Evolutionary conservation across 306 rosid species (phyloP), one percentile per base, ranked within the genome.

Genomic region (Acacia acuminata): DNA sequence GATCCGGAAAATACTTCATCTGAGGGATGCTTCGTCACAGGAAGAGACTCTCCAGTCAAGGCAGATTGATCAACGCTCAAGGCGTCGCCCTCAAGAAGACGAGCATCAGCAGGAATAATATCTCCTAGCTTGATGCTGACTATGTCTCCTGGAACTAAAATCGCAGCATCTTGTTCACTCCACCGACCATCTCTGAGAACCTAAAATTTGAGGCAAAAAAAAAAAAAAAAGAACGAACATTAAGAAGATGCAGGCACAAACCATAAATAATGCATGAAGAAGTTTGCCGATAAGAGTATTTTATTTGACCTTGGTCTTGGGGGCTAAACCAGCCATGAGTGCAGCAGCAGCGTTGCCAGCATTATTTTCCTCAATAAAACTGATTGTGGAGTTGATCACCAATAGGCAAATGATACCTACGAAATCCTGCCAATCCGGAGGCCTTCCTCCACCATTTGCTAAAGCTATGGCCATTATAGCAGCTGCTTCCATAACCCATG

Each of bases 401-500:
- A 96, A 83, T 0, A 96, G 89, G 72, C 89, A 85, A 77, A 88
- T 84, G 67, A 96, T 93, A 69, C 99, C 99, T 1, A 96, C 94
- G 77, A 92, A 96, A 84, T 96, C 99, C 85, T 91, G 99, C 99
- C 99, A 96, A 79, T 96, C 99, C 0, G 99, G 97, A 47, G 99
- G 97, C 84, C 77, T 89, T 85, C 97, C 94, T 53, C 50, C 90
- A 1, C 98, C 99, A 77, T 96, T 94, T 67, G 99, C 98, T 84
- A 96, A 81, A 87, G 82, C 99, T 77, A 96, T 94, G 50, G 99
- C 99, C 98, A 96, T 96, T 36, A 96, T 19, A 27, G 99, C 99
- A 84, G 99, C 99, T 82, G 97, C 98, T 94, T 96, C 99, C 99
- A 96, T 96, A 68, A 96, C 99, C 99, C 99, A 96, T 7, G 99